phyloP scores from a whole-genome alignment of 805 yeast species.

The Hanseniaspora pseudoguilliermondii region DNA sequence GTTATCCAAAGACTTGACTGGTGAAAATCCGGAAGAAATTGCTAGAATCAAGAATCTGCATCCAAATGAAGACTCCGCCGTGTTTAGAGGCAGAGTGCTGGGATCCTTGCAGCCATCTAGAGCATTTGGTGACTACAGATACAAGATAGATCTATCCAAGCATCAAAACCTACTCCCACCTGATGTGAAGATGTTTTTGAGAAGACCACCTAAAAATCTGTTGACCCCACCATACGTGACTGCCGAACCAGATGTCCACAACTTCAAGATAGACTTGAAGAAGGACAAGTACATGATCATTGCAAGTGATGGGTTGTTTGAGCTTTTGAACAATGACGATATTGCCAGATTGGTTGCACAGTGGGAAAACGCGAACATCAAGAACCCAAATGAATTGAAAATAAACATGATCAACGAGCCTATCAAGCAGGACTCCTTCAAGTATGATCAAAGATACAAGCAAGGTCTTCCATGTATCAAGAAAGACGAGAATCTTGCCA shows the following conservation, averaged over 20 bases:
- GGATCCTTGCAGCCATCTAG: conserved; percentile 92
- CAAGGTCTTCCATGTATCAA: conserved; percentile 29
- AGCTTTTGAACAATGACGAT: conserved; percentile 82
- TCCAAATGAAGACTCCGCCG: conserved; percentile 70
- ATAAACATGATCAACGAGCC: conserved; percentile 40
- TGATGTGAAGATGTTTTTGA: conserved; percentile 68
- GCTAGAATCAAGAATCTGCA: conserved; percentile 73
- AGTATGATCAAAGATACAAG: conserved; percentile 34
- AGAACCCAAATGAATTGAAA: conserved; percentile 49
- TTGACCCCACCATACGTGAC: conserved; percentile 94
- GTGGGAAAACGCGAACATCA: conserved; percentile 36
- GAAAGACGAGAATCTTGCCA: conserved; percentile 79
- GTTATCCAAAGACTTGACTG: conserved; percentile 84
- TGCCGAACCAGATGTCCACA: conserved; percentile 84
- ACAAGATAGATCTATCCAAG: conserved; percentile 55
- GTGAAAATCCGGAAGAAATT: conserved; percentile 78
- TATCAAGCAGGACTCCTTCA: conserved; percentile 51
- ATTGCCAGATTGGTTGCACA: conserved; percentile 82
- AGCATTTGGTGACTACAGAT: conserved; percentile 95
- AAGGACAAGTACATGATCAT: conserved; percentile 77
- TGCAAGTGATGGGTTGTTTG: conserved; percentile 91
- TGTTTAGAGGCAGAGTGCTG: conserved; percentile 76
- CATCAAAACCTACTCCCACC: conserved; percentile 50
- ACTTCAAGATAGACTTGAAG: conserved; percentile 57
- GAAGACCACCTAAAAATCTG: conserved; percentile 56